phyloP scores from a whole-genome alignment of 2,329 filamentous ascomycete genomes.

The Aspergillus amoenus region DNA sequence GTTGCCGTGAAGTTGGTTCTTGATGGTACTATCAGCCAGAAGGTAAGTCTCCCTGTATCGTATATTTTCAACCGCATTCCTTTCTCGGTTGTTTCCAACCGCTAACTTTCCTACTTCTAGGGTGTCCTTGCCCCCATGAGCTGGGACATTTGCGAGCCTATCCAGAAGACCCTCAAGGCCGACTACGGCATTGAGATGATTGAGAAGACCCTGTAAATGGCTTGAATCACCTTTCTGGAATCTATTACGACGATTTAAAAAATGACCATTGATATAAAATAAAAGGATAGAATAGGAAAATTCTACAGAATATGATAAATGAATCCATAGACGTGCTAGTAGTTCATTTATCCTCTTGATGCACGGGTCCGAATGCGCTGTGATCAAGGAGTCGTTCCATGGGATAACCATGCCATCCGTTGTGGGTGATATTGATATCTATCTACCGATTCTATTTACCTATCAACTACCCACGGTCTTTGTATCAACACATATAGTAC shows the following conservation, averaged over 20 bases:
- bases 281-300: slow-evolving; percentile 8
- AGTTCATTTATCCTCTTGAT: neutral
- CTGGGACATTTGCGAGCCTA: slow-evolving; percentile 66
- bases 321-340: neutral
- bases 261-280: neutral
- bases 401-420: no score
- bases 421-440: neutral
- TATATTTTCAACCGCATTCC: neutral
- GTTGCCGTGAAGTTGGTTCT: slow-evolving; percentile 78
- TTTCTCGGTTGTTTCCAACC: neutral
- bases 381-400: no score
- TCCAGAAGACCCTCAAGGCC: slow-evolving; percentile 76
- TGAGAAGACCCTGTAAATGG: slow-evolving; percentile 59
- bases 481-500: neutral
- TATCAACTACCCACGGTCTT: neutral
- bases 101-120: slow-evolving; percentile 17
- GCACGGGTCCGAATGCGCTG: no score
- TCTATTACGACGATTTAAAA: slow-evolving; percentile 7
- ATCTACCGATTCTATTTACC: neutral
- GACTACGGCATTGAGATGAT: slow-evolving; percentile 70
- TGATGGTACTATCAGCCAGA: slow-evolving; percentile 69
- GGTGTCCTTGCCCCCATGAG: slow-evolving; percentile 77
- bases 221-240: neutral
- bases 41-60: slow-evolving; percentile 31
- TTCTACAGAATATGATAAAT: neutral